Conservation (phyloP, 2,329 filamentous ascomycete genomes). For the Aureobasidium zeae region DNA sequence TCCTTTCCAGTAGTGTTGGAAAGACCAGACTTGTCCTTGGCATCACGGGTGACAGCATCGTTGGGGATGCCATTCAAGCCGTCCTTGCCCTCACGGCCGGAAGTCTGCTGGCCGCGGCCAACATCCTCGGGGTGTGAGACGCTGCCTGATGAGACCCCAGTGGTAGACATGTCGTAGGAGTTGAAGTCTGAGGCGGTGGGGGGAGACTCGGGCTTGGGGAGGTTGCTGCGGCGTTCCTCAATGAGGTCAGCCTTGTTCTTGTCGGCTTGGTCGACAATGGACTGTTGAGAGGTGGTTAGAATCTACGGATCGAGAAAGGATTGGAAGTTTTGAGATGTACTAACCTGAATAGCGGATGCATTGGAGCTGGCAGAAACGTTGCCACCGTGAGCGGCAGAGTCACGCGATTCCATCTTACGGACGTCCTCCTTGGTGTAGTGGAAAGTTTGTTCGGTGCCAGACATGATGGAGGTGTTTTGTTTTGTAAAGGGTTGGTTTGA, state of each 20-base stretch:
- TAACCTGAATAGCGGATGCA: constrained; percentile 39
- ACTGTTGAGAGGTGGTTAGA: constrained; percentile 1
- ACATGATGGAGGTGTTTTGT: constrained; percentile 22
- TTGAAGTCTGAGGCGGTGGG: constrained; percentile 71
- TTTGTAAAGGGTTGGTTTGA: background rate
- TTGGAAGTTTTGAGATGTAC: background rate
- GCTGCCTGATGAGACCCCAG: constrained; percentile 60
- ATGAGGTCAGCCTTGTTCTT: constrained; percentile 55
- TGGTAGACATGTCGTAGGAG: constrained; percentile 56
- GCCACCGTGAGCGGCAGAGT: constrained; percentile 33
- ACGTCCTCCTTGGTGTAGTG: constrained; percentile 42
- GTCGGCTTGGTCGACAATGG: constrained; percentile 23
- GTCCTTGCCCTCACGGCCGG: constrained; percentile 55
- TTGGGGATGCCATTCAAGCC: constrained; percentile 47
- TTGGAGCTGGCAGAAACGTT: constrained; percentile 37
- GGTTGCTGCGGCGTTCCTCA: constrained; percentile 58
- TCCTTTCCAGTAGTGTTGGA: constrained; percentile 35
- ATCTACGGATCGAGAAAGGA: too few species aligned
- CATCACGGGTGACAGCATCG: constrained; percentile 48
- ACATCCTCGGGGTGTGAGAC: constrained; percentile 41
- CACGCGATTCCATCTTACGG: constrained; percentile 38
- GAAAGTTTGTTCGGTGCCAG: constrained; percentile 34
- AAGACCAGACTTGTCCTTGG: constrained; percentile 34
- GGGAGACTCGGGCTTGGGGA: constrained; percentile 71
- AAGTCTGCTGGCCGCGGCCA: constrained; percentile 41